Evolutionary conservation across 768 basidiomycete genomes (phyloP).

Genomic region (Arthromyces matolae): DNA sequence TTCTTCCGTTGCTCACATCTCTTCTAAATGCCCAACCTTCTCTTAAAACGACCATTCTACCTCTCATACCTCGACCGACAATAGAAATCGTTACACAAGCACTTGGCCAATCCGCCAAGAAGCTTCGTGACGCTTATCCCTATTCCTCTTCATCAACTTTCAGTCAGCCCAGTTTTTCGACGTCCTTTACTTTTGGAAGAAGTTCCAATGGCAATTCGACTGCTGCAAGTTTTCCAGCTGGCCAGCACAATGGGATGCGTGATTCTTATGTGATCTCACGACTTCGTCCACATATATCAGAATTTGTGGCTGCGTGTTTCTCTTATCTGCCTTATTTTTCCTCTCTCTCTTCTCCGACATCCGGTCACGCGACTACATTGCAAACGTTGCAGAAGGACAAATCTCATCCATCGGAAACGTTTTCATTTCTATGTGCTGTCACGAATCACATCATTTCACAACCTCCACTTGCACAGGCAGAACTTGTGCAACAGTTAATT

Average conservation of each 20-base stretch:
- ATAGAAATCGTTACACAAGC: conserved; percentile 71
- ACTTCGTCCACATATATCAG: conserved; percentile 68
- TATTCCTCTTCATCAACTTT: conserved; percentile 56
- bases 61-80: conserved; percentile 82
- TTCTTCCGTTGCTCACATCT: conserved; percentile 69
- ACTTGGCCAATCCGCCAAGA: conserved; percentile 63
- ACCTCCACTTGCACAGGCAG: conserved; percentile 60
- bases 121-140: conserved; percentile 78
- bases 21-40: conserved; percentile 65
- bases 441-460: conserved; percentile 67
- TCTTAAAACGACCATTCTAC: conserved; percentile 67
- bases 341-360: conserved; percentile 35
- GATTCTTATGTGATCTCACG: conserved; percentile 76
- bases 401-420: conserved; percentile 72
- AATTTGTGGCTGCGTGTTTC: conserved; percentile 73
- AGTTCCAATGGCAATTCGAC: conserved; percentile 13
- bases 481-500: conserved; percentile 53
- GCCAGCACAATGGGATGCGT: conserved; percentile 61
- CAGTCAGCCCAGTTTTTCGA: conserved; percentile 20
- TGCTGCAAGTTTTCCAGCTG: conserved; percentile 19
- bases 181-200: conserved; percentile 33
- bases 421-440: conserved; percentile 62
- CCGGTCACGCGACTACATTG: conserved; percentile 36
- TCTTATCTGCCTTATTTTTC: conserved; percentile 88
- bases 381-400: conserved; percentile 59